These are phyloP conservation scores for Poa annua DNA, from an alignment of 176 grass and related monocot genomes.

Conservation along the genomic window DNA sequence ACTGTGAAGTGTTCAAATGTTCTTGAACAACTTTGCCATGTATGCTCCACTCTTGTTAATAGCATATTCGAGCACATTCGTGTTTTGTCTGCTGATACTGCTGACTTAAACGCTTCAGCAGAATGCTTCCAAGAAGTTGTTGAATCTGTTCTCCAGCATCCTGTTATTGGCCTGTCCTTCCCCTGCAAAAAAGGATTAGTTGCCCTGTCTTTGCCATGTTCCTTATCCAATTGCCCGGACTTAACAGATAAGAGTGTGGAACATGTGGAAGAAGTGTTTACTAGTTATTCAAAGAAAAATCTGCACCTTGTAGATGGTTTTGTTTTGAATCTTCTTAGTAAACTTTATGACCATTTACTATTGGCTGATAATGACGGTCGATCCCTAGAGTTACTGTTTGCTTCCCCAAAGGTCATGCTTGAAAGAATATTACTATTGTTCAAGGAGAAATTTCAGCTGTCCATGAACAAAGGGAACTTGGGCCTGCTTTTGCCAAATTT, in stretches of 20 bases:
- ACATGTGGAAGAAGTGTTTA: constrained; percentile 50
- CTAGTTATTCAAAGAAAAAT: constrained; percentile 60
- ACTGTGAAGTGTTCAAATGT: constrained; percentile 54
- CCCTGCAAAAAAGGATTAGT: constrained; percentile 17
- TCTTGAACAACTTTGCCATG: constrained; percentile 59
- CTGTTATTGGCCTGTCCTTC: constrained; percentile 58
- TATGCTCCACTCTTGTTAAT: constrained; percentile 75
- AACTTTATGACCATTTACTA: constrained; percentile 61
- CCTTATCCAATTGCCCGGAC: constrained; percentile 52
- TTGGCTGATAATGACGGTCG: constrained; percentile 32
- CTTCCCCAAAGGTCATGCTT: constrained; percentile 54
- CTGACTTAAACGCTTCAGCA: constrained; percentile 32
- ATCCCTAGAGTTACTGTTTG: constrained; percentile 56
- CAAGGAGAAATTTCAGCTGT: constrained; percentile 73
- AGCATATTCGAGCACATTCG: constrained; percentile 61
- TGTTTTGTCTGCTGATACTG: constrained; percentile 41
- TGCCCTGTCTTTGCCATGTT: constrained; percentile 50
- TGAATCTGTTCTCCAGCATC: constrained; percentile 75
- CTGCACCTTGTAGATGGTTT: constrained; percentile 60
- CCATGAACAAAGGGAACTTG: constrained; percentile 54
- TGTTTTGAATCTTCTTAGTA: constrained; percentile 68
- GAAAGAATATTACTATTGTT: constrained; percentile 60
- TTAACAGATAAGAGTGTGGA: constrained; percentile 47
- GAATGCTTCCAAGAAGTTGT: constrained; percentile 53
- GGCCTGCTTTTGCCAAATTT: constrained; percentile 61